phyloP scores from a whole-genome alignment of 352 stramenopile genomes.

The Phytophthora fragariaefolia region DNA sequence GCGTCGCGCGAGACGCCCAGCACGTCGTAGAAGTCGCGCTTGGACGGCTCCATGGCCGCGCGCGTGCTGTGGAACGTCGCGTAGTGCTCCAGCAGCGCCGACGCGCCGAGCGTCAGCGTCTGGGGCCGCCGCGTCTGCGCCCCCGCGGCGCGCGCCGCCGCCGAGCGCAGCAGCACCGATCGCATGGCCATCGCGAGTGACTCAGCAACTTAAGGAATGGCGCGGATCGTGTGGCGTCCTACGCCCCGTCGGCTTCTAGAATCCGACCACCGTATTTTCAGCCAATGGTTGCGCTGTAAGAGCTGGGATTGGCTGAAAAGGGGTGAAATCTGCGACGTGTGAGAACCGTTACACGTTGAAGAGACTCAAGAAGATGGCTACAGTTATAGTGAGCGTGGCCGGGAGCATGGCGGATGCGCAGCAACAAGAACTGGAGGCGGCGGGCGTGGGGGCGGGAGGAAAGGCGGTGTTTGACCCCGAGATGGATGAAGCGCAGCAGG shows the following conservation, averaged over 20 bases:
- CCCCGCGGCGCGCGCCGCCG: constrained; percentile 18
- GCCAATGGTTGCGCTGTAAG: neutral
- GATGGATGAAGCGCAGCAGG: constrained; percentile 13
- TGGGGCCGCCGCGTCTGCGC: constrained; percentile 6
- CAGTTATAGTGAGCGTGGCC: neutral
- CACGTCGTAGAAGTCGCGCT: constrained; percentile 98
- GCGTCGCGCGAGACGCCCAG: constrained; percentile 91
- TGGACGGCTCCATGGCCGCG: constrained; percentile 51
- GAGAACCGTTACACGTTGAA: constrained; percentile 33
- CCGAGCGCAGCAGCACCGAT: constrained; percentile 39
- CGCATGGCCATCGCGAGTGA: constrained; percentile 32
- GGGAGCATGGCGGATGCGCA: constrained; percentile 21
- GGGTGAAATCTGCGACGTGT: constrained; percentile 40
- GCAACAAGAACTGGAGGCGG: neutral
- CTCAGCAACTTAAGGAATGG: constrained; percentile 24
- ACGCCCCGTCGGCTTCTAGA: constrained; percentile 32
- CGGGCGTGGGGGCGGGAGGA: neutral
- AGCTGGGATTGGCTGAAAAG: constrained; percentile 17
- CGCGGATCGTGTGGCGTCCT: constrained; percentile 33
- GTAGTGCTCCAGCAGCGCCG: constrained; percentile 22
- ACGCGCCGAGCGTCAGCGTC: constrained; percentile 7
- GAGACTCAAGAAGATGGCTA: constrained; percentile 10
- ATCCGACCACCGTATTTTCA: constrained; percentile 5
- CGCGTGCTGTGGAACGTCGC: constrained; percentile 74
- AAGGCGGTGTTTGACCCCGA: constrained; percentile 11